Base-by-base conservation (phyloP, 352 stramenopile species). In the Phytophthora pluvialis region DNA sequence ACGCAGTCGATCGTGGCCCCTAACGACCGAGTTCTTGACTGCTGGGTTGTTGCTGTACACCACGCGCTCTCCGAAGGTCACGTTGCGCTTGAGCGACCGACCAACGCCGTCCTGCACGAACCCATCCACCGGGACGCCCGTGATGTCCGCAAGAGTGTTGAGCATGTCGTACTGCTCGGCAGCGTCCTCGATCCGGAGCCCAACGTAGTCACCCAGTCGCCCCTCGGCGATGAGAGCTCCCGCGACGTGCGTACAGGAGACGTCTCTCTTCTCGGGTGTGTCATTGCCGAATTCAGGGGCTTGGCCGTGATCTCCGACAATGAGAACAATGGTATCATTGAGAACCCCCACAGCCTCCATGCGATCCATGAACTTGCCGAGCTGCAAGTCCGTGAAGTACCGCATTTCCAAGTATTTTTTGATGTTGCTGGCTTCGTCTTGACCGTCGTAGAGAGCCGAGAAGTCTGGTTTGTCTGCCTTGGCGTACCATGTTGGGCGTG, bases 41-140 rank as follows among this genome's bases (percentile, higher is more conserved):
- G 67, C 58, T 4, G 80, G 77, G 32, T 89, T 89, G 73, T 87
- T 89, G 48, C 68, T 86, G 67, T 65, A 86, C 29, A 87, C 77
- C 9, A 72, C 48, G 12, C 70, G 67, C 47, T 74, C 53, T 3
- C 72, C 72, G 47, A 75, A 83, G 2, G 59, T 42, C 2, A 72
- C 26, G 4, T 72, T 43, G 26, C 80, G 77, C 45, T 85, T 80
- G 9, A 88, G 75, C 7, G 74, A 80, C 0, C 74, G 60, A 0
- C 71, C 74, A 16, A 82, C 53, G n/a, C 74, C 69, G 13, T 70
- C 68, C 18, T 80, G 74, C 15, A 78, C 18, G 43, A 82, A 80
- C 0, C 74, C 74, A 31, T 21, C 58, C 5, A 64, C 53, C 0
- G 74, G 74, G 1, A 82, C 64, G 9, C 73, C 70, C 9, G 73